Evolutionary conservation across 2,329 filamentous ascomycete species (phyloP), one percentile per base, ranked within the genome.

Genomic region (Huntiella bhutanensis): DNA sequence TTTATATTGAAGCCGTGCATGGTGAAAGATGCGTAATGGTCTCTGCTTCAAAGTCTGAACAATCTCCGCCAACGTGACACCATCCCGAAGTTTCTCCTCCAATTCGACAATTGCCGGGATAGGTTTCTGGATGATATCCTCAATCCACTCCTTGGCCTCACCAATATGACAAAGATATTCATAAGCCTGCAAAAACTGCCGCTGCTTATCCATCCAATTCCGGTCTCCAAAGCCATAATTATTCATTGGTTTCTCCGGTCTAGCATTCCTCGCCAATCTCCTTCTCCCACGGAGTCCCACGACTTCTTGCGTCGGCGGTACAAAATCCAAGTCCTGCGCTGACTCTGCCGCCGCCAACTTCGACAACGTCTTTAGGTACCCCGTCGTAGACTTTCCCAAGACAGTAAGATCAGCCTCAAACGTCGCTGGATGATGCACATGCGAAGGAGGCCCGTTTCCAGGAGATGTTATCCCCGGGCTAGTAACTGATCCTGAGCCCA

Each of bases 131-230:
- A 91, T 84, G 50, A 95, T 76, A 58, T 92, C 69, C 58, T 98
- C 91, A 53, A 98, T 94, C 91, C 91, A 98, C 62, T 96, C 88
- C 59, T 96, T 96, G 16, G 91, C 91, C 66, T 98, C 91, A 59
- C 91, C 91, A 53, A 98, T 96, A 58, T 98, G 91, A 59, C 91
- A 98, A 34, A 98, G 79, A 59, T 98, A 98, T 60, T 98, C 91
- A 58, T 98, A 98, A 5, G 91, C 91, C 61, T 93, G 84, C 45
- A 98, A 65, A 56, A 95, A 96, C 59, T 96, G 88, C 19, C 91
- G 76, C 59, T 98, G 88, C 59, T 93, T 91, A 60, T 98, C 91
- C 88, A 98, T 98, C 91, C 91, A 98, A 59, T 88, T 93, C 43
- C 82, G 75, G 15, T 79, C 78, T 52, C 83, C 76, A 80, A 86